Evolutionary conservation across 805 yeast genomes (phyloP).

Genomic region (Sungouiella blattae): DNA sequence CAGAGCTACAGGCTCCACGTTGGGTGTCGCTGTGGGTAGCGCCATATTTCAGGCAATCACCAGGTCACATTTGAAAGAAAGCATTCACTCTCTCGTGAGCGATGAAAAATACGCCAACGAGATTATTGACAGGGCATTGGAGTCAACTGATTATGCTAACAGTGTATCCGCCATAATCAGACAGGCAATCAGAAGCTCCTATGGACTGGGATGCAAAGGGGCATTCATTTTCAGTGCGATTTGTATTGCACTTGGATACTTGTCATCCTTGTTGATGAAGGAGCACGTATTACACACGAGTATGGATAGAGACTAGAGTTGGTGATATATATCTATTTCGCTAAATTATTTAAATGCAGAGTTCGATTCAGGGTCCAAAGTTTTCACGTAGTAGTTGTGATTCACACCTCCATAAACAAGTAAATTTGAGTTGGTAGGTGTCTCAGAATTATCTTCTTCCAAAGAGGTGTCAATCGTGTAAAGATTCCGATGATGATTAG

Average conservation of each 20-base stretch:
- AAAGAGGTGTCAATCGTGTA: conserved; percentile 9
- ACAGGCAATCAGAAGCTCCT: conserved; percentile 46
- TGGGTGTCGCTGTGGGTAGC: conserved; percentile 70
- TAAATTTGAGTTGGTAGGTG: conserved; percentile 4
- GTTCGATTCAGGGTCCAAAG: conserved; percentile 1
- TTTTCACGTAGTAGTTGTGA: conserved; percentile 10
- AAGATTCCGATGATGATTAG: conserved; percentile 9
- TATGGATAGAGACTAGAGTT: conserved; percentile 40
- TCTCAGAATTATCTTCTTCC: neutral
- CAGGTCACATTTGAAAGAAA: conserved; percentile 15
- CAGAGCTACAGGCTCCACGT: conserved; percentile 81
- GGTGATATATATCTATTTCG: neutral
- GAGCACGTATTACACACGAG: conserved; percentile 58
- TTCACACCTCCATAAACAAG: conserved; percentile 16
- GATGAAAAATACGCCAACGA: conserved; percentile 32
- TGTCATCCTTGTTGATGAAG: conserved; percentile 45
- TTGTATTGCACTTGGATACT: conserved; percentile 37
- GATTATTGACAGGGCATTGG: conserved; percentile 52
- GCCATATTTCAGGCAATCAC: conserved; percentile 60
- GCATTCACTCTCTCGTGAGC: conserved; percentile 6
- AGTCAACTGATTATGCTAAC: conserved; percentile 51
- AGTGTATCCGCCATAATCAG: conserved; percentile 53
- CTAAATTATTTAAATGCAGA: neutral
- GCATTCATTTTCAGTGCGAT: conserved; percentile 50
- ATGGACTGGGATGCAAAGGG: conserved; percentile 49